phyloP scores from a whole-genome alignment of 129 eudicot genomes.

The Flaveria robusta region DNA sequence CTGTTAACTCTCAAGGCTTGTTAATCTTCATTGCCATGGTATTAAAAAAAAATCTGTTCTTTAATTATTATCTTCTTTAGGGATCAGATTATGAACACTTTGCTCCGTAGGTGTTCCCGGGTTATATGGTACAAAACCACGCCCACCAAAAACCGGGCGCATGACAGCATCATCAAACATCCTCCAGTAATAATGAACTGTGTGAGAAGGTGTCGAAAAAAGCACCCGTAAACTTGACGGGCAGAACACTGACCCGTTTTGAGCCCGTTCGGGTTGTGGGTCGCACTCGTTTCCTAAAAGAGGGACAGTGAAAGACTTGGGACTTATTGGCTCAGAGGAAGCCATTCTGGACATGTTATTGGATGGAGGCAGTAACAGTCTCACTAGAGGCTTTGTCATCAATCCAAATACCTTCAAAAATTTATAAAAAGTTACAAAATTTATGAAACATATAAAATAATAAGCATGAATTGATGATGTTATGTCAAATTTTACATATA shows the following conservation, averaged over 20 bases:
- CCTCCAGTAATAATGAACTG: slow-evolving; percentile 76
- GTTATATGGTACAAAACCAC: slow-evolving; percentile 66
- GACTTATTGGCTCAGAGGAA: slow-evolving; percentile 55
- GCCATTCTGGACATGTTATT: slow-evolving; percentile 28
- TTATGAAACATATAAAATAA: not conserved
- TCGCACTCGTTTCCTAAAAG: slow-evolving; percentile 45
- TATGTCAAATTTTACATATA: not conserved
- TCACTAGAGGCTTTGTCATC: slow-evolving; percentile 69
- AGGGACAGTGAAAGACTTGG: slow-evolving; percentile 48
- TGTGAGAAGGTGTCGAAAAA: slow-evolving; percentile 64
- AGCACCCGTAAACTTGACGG: slow-evolving; percentile 56
- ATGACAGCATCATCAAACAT: slow-evolving; percentile 74
- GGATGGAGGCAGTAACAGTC: slow-evolving; percentile 50
- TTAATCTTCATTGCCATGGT: not conserved
- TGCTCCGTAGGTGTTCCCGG: slow-evolving; percentile 74
- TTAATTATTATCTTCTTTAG: slow-evolving; percentile 29
- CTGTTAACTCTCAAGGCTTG: slow-evolving; percentile 15
- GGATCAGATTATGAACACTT: slow-evolving; percentile 38
- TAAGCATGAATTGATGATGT: not conserved
- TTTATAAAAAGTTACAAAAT: not conserved
- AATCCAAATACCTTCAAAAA: slow-evolving; percentile 66
- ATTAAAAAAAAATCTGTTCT: not conserved
- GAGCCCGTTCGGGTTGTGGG: slow-evolving; percentile 37
- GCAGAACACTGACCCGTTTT: slow-evolving; percentile 11
- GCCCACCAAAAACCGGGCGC: slow-evolving; percentile 91